Evolutionary conservation across 1,139 yeast species (phyloP).

Genomic region (Nakaseomyces uthaithaninus): DNA sequence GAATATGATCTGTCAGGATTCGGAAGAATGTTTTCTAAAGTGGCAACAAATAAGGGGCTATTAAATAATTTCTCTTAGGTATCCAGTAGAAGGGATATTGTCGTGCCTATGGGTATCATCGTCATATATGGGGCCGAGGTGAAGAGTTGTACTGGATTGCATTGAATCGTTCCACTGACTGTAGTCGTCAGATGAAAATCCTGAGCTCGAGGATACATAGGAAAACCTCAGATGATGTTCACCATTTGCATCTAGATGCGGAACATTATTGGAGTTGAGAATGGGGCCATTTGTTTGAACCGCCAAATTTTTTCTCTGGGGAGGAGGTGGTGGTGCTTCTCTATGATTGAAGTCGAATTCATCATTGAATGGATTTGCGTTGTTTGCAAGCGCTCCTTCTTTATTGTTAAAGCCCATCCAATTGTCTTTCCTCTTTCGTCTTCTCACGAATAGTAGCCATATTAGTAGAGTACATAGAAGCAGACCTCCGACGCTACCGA

Average conservation of each 20-base stretch:
- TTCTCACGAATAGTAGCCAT: slow-evolving; percentile 10
- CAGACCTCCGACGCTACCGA: slow-evolving; percentile 17
- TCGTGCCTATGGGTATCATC: neutral
- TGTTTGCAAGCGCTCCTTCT: neutral
- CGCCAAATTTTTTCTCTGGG: slow-evolving; percentile 7
- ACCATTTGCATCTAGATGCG: neutral
- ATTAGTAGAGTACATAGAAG: slow-evolving; percentile 9
- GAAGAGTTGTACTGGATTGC: slow-evolving; percentile 11
- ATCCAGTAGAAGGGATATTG: slow-evolving; percentile 9
- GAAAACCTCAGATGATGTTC: slow-evolving; percentile 10
- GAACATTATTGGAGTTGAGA: neutral
- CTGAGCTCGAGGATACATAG: slow-evolving; percentile 12
- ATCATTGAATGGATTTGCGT: slow-evolving; percentile 17
- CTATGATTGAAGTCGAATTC: slow-evolving; percentile 18
- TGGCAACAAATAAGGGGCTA: neutral
- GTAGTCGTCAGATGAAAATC: slow-evolving; percentile 10
- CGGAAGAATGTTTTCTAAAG: no score
- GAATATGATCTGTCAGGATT: no score
- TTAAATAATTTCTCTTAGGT: slow-evolving; percentile 15
- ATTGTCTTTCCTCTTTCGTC: slow-evolving; percentile 7
- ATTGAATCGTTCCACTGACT: slow-evolving; percentile 9
- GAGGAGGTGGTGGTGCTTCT: slow-evolving; percentile 11
- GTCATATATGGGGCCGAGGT: slow-evolving; percentile 7
- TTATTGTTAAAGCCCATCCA: slow-evolving; percentile 1
- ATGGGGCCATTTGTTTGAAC: neutral